Conservation (phyloP, 768 basidiomycete species). For the Russula sp. region DNA sequence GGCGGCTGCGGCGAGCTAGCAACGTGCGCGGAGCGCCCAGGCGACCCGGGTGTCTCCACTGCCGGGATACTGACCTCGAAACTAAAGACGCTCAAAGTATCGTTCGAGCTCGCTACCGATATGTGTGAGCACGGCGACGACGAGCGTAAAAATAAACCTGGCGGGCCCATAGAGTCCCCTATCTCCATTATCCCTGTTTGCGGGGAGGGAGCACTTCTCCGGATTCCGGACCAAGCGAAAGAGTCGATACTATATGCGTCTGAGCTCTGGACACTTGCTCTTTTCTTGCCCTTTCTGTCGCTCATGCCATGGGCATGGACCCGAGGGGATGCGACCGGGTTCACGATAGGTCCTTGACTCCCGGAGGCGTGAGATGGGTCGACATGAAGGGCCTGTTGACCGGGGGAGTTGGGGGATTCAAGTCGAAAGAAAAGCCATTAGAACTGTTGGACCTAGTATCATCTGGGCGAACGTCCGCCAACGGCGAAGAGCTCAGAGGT, state of each 20-base stretch:
- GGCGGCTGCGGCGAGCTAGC: background rate
- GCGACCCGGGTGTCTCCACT: background rate
- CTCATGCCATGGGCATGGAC: background rate
- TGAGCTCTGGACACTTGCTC: background rate
- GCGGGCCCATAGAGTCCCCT: background rate
- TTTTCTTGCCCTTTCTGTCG: background rate
- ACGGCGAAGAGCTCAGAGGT: background rate
- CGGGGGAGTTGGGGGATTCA: background rate
- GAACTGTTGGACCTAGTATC: background rate
- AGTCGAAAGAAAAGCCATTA: background rate
- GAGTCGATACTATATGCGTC: conserved; percentile 4
- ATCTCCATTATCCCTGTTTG: background rate
- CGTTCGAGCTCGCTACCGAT: conserved; percentile 1
- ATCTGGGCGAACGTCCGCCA: background rate
- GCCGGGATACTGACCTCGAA: conserved; percentile 1
- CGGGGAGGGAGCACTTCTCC: background rate
- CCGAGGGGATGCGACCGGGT: background rate
- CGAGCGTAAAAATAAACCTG: background rate
- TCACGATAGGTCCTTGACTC: background rate
- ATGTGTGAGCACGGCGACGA: conserved; percentile 14
- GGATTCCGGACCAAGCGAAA: background rate
- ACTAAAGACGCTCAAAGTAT: conserved; percentile 8
- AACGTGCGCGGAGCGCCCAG: conserved; percentile 1
- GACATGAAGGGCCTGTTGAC: background rate
- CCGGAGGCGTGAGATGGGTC: background rate